phyloP scores from a whole-genome alignment of 2,329 filamentous ascomycete species.

The Exophiala bonariae region DNA sequence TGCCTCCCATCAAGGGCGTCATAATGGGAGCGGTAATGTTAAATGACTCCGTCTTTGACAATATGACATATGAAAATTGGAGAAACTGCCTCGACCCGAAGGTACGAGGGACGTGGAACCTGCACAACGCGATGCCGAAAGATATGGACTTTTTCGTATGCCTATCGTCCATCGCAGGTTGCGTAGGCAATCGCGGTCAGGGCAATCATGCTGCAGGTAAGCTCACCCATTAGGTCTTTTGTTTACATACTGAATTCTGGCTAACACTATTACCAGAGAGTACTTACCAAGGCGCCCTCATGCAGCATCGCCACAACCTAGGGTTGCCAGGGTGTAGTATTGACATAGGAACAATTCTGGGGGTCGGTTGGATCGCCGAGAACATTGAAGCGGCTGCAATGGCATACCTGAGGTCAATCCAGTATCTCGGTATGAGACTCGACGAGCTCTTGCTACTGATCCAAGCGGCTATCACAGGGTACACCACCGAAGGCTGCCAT shows the following conservation, averaged over 20 bases:
- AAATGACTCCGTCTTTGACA: slow-evolving; percentile 32
- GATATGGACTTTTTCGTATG: no score
- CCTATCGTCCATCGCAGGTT: no score
- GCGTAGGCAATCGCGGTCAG: no score
- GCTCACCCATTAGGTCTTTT: no score
- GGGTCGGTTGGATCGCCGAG: slow-evolving; percentile 1
- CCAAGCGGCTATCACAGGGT: slow-evolving; percentile 7
- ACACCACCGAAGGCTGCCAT: not conserved
- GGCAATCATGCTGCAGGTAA: no score
- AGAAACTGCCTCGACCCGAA: slow-evolving; percentile 40
- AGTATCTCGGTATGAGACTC: not conserved
- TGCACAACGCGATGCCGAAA: slow-evolving; percentile 26
- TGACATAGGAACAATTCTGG: slow-evolving; percentile 1
- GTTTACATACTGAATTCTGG: no score
- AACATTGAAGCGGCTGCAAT: slow-evolving; percentile 1
- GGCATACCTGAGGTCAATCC: slow-evolving; percentile 1
- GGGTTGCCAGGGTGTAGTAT: not conserved
- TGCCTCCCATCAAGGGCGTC: slow-evolving; percentile 44
- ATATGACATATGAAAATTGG: slow-evolving; percentile 44
- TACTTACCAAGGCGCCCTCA: no score
- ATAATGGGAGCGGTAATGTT: slow-evolving; percentile 50
- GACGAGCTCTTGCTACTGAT: slow-evolving; percentile 12
- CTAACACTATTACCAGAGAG: no score
- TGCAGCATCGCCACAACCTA: not conserved
- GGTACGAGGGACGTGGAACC: slow-evolving; percentile 38